Conservation (phyloP, 164 flowering plant genomes). For the Euptelea pleiosperma region DNA sequence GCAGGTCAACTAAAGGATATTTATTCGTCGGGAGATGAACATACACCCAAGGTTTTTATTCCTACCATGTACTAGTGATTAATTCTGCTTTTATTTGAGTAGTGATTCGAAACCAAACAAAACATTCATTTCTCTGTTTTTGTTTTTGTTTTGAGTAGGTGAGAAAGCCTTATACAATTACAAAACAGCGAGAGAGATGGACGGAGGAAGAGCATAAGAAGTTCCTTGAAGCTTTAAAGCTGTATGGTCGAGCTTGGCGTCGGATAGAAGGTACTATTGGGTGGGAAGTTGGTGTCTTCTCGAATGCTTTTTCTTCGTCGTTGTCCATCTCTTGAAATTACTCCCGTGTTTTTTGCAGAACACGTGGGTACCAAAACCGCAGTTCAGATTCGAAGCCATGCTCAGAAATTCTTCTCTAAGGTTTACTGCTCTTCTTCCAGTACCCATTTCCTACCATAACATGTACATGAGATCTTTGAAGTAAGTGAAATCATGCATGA, state of each 20-base stretch:
- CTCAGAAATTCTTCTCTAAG: slow-evolving; percentile 92
- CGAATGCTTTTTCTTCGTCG: not conserved
- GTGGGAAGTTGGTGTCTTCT: not conserved
- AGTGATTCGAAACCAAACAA: not conserved
- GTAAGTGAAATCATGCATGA: slow-evolving; percentile 23
- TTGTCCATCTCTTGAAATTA: slow-evolving; percentile 8
- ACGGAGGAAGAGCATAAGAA: slow-evolving; percentile 68
- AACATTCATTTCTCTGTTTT: not conserved
- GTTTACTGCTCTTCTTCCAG: slow-evolving; percentile 32
- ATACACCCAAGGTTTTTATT: slow-evolving; percentile 42
- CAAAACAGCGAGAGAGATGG: slow-evolving; percentile 68
- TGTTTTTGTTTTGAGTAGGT: slow-evolving; percentile 25
- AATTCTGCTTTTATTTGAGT: not conserved
- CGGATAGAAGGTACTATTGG: slow-evolving; percentile 49
- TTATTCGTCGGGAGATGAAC: slow-evolving; percentile 29
- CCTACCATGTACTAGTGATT: not conserved
- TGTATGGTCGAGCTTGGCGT: slow-evolving; percentile 67
- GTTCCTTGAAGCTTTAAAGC: slow-evolving; percentile 57
- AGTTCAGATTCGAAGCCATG: slow-evolving; percentile 93
- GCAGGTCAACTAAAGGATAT: slow-evolving; percentile 23
- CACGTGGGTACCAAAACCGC: slow-evolving; percentile 85
- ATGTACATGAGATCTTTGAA: slow-evolving; percentile 13
- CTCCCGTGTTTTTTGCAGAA: slow-evolving; percentile 39
- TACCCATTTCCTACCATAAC: slow-evolving; percentile 18
- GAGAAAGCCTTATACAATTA: slow-evolving; percentile 62